These are phyloP conservation scores for Caryopteris hybrid DNA, from an alignment of 305 asterid genomes.

Conservation along the genomic window DNA sequence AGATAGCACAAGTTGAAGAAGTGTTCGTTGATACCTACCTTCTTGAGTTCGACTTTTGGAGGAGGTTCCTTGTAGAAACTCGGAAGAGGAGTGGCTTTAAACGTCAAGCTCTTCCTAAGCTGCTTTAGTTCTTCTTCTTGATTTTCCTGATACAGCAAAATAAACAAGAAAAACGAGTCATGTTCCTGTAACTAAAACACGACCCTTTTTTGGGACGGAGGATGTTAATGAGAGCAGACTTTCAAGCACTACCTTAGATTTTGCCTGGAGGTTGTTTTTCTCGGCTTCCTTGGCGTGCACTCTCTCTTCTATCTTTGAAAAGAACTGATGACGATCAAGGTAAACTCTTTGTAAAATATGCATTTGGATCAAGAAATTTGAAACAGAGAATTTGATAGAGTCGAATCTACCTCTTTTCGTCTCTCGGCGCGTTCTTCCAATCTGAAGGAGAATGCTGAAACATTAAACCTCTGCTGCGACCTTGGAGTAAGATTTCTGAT, in stretches of 20 bases:
- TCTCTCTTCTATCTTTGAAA: conserved; percentile 82
- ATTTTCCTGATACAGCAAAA: conserved; percentile 47
- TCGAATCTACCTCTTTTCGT: conserved; percentile 64
- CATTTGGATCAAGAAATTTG: background rate
- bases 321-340: conserved; percentile 51
- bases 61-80: conserved; percentile 92
- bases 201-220: too few species aligned
- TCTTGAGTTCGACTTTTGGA: conserved; percentile 73
- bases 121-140: conserved; percentile 87
- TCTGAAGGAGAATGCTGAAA: conserved; percentile 62
- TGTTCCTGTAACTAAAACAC: too few species aligned
- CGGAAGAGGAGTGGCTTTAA: conserved; percentile 95
- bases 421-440: conserved; percentile 87
- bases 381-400: background rate
- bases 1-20: too few species aligned
- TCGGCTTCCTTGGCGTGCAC: conserved; percentile 78
- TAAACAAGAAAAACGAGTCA: too few species aligned
- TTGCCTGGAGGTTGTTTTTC: conserved; percentile 59
- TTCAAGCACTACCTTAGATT: conserved; percentile 92
- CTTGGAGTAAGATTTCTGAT: conserved; percentile 51
- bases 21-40: too few species aligned
- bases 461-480: conserved; percentile 45
- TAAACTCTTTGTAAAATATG: background rate
- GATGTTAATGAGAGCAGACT: too few species aligned
- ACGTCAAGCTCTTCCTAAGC: conserved; percentile 75